These are phyloP conservation scores for Moricandia moricandioides DNA, from an alignment of 345 rosid genomes.

Conservation along the genomic window DNA sequence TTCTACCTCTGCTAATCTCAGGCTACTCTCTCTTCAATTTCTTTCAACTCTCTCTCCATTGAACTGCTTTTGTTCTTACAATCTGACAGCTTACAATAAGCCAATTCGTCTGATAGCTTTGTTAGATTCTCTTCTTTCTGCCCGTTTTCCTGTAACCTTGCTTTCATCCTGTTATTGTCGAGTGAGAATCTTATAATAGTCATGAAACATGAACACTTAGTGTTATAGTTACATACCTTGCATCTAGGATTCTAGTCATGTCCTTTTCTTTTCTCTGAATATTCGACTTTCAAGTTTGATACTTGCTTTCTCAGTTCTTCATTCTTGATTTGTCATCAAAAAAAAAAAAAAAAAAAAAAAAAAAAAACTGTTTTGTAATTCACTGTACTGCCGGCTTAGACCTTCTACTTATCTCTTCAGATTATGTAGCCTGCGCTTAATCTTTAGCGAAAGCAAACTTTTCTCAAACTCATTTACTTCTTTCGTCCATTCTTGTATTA, in stretches of 20 bases:
- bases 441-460: conserved; percentile 44
- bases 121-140: conserved; percentile 34
- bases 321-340: too few relatives aligned
- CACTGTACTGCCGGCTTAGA: conserved; percentile 44
- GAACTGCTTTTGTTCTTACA: conserved; percentile 55
- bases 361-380: conserved; percentile 47
- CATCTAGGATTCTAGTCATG: conserved; percentile 32
- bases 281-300: conserved; percentile 46
- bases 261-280: conserved; percentile 52
- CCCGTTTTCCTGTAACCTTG: conserved; percentile 33
- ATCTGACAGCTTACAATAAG: conserved; percentile 5
- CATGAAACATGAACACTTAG: background rate
- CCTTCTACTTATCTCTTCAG: conserved; percentile 53
- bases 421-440: conserved; percentile 43
- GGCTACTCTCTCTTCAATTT: conserved; percentile 88
- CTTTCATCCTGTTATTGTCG: conserved; percentile 35
- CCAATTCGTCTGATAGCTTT: conserved; percentile 48
- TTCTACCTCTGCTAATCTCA: conserved; percentile 89
- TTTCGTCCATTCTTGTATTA: conserved; percentile 47
- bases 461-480: conserved; percentile 57
- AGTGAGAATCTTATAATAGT: background rate
- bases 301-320: conserved; percentile 54
- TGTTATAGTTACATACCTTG: conserved; percentile 36
- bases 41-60: conserved; percentile 85
- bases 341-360: too few relatives aligned